Percentiles rank a stretch among this genome's conserved stretches.
These are phyloP conservation scores for Erythrobasidium yunnanense DNA, from an alignment of 768 basidiomycete species.

Conservation along the genomic window DNA sequence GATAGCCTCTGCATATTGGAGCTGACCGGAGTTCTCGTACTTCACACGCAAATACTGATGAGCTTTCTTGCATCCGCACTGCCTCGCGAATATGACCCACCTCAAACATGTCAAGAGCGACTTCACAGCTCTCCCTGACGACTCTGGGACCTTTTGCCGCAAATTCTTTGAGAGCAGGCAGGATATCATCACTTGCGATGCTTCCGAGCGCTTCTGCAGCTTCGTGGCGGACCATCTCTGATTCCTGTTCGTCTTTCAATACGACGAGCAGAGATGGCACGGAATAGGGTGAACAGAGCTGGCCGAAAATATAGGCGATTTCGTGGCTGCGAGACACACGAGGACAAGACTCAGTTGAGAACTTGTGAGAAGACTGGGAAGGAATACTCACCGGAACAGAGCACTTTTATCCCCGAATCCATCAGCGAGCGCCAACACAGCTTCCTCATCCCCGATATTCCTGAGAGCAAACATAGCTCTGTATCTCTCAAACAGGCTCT, in stretches of 20 bases:
- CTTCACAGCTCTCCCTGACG: conserved; percentile 87
- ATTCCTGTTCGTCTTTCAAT: conserved; percentile 60
- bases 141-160: conserved; percentile 56
- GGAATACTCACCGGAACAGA: conserved; percentile 68
- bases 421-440: conserved; percentile 78
- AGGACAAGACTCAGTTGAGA: too few relatives aligned
- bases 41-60: conserved; percentile 36
- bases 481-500: conserved; percentile 82
- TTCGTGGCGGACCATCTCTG: conserved; percentile 96
- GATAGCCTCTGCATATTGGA: conserved; percentile 56
- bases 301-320: conserved; percentile 96
- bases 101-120: conserved; percentile 57
- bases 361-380: too few relatives aligned
- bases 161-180: conserved; percentile 67
- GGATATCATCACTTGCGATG: conserved; percentile 82
- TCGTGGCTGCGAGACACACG: conserved; percentile 61
- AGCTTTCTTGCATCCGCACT: conserved; percentile 25
- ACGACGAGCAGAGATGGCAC: conserved; percentile 74
- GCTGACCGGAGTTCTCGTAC: conserved; percentile 71
- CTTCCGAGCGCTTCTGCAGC: conserved; percentile 98
- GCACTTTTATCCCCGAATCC: conserved; percentile 83
- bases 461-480: conserved; percentile 96
- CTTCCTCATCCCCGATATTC: conserved; percentile 65
- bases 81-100: background rate
- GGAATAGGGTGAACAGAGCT: conserved; percentile 75